Percentiles rank a stretch among this genome's conserved stretches.
Evolutionary conservation across 2,329 filamentous ascomycete species (phyloP).

Genomic region (Xylariaceae sp.): DNA sequence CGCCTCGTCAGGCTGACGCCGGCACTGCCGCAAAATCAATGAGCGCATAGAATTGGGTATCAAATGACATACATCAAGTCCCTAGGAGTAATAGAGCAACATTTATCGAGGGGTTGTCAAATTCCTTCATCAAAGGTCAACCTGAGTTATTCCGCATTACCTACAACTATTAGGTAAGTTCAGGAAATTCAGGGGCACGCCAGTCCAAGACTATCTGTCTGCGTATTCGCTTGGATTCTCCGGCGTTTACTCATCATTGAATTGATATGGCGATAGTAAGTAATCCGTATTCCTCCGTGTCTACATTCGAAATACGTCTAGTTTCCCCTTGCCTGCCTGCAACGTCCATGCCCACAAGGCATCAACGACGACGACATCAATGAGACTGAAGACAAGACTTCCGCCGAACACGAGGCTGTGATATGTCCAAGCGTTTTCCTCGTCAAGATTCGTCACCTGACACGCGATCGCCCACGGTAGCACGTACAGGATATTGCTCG

Average conservation of each 20-base stretch:
- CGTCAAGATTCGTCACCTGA: constrained; percentile 42
- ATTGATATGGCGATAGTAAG: too few species aligned
- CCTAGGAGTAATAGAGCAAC: background rate
- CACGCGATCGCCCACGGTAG: constrained; percentile 66
- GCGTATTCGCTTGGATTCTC: too few species aligned
- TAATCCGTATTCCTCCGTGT: too few species aligned
- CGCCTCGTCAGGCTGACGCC: background rate
- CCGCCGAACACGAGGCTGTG: constrained; percentile 63
- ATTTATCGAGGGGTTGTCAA: too few species aligned
- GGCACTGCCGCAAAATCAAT: background rate
- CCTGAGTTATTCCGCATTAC: too few species aligned
- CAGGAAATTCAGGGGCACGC: too few species aligned
- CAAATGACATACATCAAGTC: background rate
- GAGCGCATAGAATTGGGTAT: background rate
- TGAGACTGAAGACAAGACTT: constrained; percentile 61
- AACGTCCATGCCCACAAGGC: constrained; percentile 48
- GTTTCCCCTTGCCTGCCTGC: constrained; percentile 38
- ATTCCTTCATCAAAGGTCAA: too few species aligned
- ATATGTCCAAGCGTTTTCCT: constrained; percentile 59
- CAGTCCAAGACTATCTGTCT: too few species aligned
- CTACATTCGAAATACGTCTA: constrained; percentile 35
- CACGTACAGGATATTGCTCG: constrained; percentile 63
- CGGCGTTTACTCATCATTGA: too few species aligned
- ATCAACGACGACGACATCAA: constrained; percentile 48
- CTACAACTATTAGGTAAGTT: too few species aligned